A percentile compares a stretch with the other conserved stretches of the same genome.
These are phyloP conservation scores for Hapsidospora chrysogenum DNA, from an alignment of 495 filamentous ascomycete genomes.

Conservation along the genomic window DNA sequence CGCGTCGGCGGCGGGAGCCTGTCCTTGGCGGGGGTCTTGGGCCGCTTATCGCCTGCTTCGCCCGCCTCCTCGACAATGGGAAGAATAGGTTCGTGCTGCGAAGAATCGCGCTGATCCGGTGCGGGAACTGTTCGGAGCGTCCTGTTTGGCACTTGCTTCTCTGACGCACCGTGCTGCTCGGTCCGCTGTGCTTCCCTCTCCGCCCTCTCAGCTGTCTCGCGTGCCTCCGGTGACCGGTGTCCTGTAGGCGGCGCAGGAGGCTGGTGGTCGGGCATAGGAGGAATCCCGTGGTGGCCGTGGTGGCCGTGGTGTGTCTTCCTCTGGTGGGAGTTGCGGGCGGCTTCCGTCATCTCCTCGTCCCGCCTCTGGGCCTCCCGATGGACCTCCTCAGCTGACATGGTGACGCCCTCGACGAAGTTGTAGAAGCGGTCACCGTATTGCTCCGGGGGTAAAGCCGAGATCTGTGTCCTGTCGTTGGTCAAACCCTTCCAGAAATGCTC, in stretches of 20 bases:
- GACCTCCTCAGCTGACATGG: slow-evolving; percentile 75
- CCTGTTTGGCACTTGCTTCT: slow-evolving; percentile 30
- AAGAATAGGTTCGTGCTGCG: slow-evolving; percentile 47
- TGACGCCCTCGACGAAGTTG: slow-evolving; percentile 78
- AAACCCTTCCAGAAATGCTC: slow-evolving; percentile 93
- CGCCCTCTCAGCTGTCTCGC: slow-evolving; percentile 14
- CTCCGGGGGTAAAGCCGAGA: slow-evolving; percentile 85
- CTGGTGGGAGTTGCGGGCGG: slow-evolving; percentile 6
- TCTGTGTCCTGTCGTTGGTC: slow-evolving; percentile 60
- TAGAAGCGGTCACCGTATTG: slow-evolving; percentile 89
- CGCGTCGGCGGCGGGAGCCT: slow-evolving; percentile 5
- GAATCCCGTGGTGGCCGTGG: slow-evolving; percentile 6
- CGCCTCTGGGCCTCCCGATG: slow-evolving; percentile 40
- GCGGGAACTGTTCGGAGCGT: slow-evolving; percentile 33
- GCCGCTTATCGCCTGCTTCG: slow-evolving; percentile 43
- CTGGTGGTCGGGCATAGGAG: slow-evolving; percentile 24
- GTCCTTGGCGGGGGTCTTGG: slow-evolving; percentile 21
- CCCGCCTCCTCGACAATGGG: slow-evolving; percentile 86
- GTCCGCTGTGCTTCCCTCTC: slow-evolving; percentile 16
- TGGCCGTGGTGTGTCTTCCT: background rate
- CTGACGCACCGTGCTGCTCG: slow-evolving; percentile 20
- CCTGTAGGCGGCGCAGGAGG: slow-evolving; percentile 27
- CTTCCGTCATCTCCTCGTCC: slow-evolving; percentile 23
- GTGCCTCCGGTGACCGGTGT: slow-evolving; percentile 25
- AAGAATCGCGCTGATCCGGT: slow-evolving; percentile 33